Conservation (phyloP, 176 grass and related monocot species). For the Olyra latifolia region DNA sequence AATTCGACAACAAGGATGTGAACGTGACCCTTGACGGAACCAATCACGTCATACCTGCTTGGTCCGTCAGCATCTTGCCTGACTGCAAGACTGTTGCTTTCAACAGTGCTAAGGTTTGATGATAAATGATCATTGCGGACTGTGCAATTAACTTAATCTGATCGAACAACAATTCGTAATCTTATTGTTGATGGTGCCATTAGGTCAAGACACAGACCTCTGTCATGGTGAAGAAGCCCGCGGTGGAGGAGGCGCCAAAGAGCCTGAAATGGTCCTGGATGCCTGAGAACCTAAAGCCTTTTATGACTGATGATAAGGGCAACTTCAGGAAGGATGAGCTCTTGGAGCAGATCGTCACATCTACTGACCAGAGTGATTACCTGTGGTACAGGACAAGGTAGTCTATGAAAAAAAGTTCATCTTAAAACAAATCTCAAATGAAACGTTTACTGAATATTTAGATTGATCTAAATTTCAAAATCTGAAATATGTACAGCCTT, state of each 20-base stretch:
- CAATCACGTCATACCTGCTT: constrained; percentile 54
- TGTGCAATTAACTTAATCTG: background rate
- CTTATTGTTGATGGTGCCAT: background rate
- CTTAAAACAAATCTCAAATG: background rate
- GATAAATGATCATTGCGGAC: too few relatives aligned
- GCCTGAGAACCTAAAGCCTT: constrained; percentile 45
- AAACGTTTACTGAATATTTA: background rate
- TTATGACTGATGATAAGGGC: constrained; percentile 42
- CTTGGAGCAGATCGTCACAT: constrained; percentile 45
- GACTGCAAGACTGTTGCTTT: constrained; percentile 60
- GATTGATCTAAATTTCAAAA: background rate
- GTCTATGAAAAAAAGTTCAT: background rate
- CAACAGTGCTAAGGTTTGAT: constrained; percentile 69
- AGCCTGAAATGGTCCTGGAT: constrained; percentile 57
- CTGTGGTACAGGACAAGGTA: constrained; percentile 89
- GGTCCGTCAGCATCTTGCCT: constrained; percentile 80
- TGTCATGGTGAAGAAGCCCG: constrained; percentile 62
- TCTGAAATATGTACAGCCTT: constrained; percentile 6
- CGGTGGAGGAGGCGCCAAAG: background rate
- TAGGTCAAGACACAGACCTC: constrained; percentile 70
- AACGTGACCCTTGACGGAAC: constrained; percentile 43
- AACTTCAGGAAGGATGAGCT: constrained; percentile 30
- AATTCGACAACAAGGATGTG: constrained; percentile 37
- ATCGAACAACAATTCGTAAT: too few relatives aligned
- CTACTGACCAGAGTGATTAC: constrained; percentile 74